Conservation (phyloP, 257 asterid species). For the Cynanchum wilfordii region DNA sequence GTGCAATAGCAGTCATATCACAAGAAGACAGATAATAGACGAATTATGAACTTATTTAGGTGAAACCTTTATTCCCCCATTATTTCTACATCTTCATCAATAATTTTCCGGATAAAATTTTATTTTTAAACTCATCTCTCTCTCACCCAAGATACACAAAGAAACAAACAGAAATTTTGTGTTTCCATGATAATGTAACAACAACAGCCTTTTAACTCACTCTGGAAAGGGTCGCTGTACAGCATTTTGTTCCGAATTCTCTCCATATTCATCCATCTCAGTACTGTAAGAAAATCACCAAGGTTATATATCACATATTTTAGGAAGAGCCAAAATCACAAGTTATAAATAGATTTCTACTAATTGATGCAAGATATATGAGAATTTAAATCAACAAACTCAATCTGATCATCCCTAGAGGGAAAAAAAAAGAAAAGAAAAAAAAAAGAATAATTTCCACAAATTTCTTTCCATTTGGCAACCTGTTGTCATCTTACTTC, state of each 20-base stretch:
- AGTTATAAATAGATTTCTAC: background rate
- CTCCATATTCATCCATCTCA: slow-evolving; percentile 31
- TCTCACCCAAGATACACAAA: background rate
- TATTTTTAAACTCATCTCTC: too few species aligned
- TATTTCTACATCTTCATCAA: background rate
- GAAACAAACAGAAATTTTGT: background rate
- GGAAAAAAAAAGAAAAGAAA: background rate
- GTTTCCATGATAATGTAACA: slow-evolving; percentile 1
- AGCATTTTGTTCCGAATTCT: slow-evolving; percentile 27
- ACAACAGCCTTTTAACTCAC: slow-evolving; percentile 40
- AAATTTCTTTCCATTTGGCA: background rate
- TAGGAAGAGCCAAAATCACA: slow-evolving; percentile 2
- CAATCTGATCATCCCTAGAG: background rate
- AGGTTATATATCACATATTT: slow-evolving; percentile 16
- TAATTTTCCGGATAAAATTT: background rate
- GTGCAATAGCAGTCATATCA: background rate
- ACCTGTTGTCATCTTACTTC: background rate
- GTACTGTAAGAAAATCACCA: slow-evolving; percentile 36
- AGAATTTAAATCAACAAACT: background rate
- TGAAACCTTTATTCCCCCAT: background rate
- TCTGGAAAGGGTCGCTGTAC: slow-evolving; percentile 46
- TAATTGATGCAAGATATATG: background rate
- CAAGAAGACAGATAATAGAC: background rate
- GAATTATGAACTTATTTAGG: background rate
- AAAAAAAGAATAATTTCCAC: background rate